Evolutionary conservation across 495 filamentous ascomycete species (phyloP), one percentile per base, ranked within the genome.

Genomic region (Aspergillus campestris): DNA sequence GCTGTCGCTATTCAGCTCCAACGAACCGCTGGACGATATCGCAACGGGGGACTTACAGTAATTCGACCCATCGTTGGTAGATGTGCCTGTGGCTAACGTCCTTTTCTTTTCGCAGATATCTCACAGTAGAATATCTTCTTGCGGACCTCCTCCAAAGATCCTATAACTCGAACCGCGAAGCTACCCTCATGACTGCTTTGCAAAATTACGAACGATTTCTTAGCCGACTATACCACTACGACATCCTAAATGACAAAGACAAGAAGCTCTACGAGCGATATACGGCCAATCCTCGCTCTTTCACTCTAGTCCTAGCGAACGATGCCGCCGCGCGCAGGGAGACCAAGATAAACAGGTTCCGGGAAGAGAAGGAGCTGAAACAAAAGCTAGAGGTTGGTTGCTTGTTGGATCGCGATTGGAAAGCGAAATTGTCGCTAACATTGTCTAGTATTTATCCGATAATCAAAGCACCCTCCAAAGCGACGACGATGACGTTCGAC

Each of bases 1-100:
- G 35, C 66, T 91, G 41, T 83, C 86, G 0, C 62, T 97, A 9
- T 97, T 96, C 74, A 92, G 87, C 56, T 75, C 82, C 7, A 97
- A 98, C 62, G 92, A 98, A 60, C 74, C 78, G 2, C 64, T 95
- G 30, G 94, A 97, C 44, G 92, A 98, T 70, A 69, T 97, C 28
- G 72, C 85, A 8, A 91, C 89, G 8, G 74, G 73, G n/a, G 81
- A 92, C 63, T 62, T 98, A 35, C 85, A 83, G 76, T 95, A 77
- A 36, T 6, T 35, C 56, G 49, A 58, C 45, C 50, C 60, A 55
- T 55, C 45, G 62, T 43, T 56, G 56, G 32, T 58, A 65, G 48
- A 51, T 69, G 36, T 42, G 58, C 34, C 62, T 15, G 27, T 30
- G 8, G 15, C 45, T 6, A 41, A 27, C 42, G 59, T 64, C 46